Conservation (phyloP, 768 basidiomycete genomes). For the Amanita exitialis region DNA sequence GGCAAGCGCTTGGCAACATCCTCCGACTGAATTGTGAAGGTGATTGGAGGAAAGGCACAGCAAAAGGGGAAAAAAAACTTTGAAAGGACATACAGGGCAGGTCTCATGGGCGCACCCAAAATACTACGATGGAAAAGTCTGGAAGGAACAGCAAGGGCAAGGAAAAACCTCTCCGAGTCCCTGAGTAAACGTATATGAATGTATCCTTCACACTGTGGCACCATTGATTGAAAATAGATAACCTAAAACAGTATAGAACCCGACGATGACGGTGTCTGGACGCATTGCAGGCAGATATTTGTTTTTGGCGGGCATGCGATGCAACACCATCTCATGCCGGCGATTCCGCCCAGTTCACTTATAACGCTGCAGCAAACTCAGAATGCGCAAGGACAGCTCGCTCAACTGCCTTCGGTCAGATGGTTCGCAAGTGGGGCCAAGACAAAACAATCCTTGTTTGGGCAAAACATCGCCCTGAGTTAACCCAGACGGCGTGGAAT, state of each 20-base stretch:
- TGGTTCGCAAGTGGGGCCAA: slow-evolving; percentile 92
- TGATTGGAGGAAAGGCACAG: slow-evolving; percentile 79
- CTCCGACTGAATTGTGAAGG: slow-evolving; percentile 88
- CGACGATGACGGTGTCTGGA: too few relatives aligned
- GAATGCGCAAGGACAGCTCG: slow-evolving; percentile 35
- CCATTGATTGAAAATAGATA: too few relatives aligned
- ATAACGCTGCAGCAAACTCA: slow-evolving; percentile 50
- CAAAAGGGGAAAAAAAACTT: slow-evolving; percentile 62
- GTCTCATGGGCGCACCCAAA: slow-evolving; percentile 98
- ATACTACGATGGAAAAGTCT: slow-evolving; percentile 97
- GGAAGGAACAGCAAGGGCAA: slow-evolving; percentile 80
- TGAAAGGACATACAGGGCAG: slow-evolving; percentile 94
- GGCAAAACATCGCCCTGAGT: slow-evolving; percentile 79
- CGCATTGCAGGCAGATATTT: too few relatives aligned
- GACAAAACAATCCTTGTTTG: slow-evolving; percentile 87
- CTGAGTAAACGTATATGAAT: slow-evolving; percentile 95
- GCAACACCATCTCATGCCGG: slow-evolving; percentile 97
- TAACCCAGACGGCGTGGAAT: slow-evolving; percentile 70
- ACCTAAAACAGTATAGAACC: too few relatives aligned
- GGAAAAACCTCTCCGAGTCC: slow-evolving; percentile 44
- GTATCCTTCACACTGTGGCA: slow-evolving; percentile 88
- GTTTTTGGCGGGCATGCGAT: slow-evolving; percentile 96
- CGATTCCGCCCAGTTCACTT: slow-evolving; percentile 76
- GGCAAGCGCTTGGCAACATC: slow-evolving; percentile 95
- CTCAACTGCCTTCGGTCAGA: slow-evolving; percentile 52